Base-by-base conservation (phyloP, 495 filamentous ascomycete genomes). In the Lasiosphaeria hispida region DNA sequence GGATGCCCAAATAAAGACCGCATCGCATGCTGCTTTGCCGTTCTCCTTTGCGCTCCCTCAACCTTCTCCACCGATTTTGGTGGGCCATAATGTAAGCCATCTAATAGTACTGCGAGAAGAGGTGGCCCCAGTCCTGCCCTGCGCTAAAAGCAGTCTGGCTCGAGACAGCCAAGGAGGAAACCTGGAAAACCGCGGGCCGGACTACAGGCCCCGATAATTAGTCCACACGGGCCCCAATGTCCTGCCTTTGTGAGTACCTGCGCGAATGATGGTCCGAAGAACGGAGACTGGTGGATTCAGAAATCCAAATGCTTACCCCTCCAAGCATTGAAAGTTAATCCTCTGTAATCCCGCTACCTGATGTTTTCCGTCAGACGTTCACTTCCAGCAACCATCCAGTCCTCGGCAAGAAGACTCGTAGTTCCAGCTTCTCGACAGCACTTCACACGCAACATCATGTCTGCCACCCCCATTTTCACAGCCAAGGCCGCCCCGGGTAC, bases 401-500 rank as follows among this genome's bases (percentile, higher is more conserved):
- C 44, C 47, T n/a, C 23, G 4, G 13, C 52, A 45, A 49, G 19
- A 47, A 51, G 19, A 60, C 17, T 48, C 44, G 13, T 59, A 18
- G 34, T 10, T 14, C 41, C 48, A 15, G 2, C 19, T 59, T 55
- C 19, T 54, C 58, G 53, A 58, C 34, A 5, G 61, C 55, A 39
- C 50, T 61, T 54, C 66, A 55, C 41, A 36, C 45, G 55, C 44
- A 60, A 68, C 71, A 73, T 58, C 45, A 77, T 80, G 75, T 71
- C 77, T 67, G 73, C 73, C 62, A 73, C 68, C 40, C 71, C 74
- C n/a, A 72, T 83, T 53, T 77, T 77, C 62, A 77, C 74, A 62
- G 74, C 74, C 68, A 75, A 81, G 52, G 80, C 80, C 44, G 77
- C 78, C 59, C 72, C 72, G 55, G 71, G 80, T 83, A 69, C 55